Conservation (phyloP, 1,284 basidiomycete genomes). For the Butyriboletus appendiculatus region DNA sequence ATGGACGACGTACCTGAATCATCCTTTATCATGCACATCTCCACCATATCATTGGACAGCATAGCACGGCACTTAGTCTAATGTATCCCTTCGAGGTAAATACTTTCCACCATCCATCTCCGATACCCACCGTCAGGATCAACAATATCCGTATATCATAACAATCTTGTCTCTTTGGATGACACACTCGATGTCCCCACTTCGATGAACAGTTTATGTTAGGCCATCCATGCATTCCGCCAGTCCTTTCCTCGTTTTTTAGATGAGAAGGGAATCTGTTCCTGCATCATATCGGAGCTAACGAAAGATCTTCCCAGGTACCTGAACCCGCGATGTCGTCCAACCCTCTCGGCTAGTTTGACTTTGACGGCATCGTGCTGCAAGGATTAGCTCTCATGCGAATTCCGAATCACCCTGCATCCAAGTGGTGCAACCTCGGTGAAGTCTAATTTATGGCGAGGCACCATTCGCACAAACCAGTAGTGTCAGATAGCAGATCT, state of each 20-base stretch:
- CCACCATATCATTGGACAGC: conserved; percentile 26
- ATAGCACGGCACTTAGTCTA: conserved; percentile 16
- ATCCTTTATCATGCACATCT: conserved; percentile 13
- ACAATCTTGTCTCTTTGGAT: not conserved
- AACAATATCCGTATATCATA: not conserved
- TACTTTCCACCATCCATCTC: conserved; percentile 2
- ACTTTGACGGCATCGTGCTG: not conserved
- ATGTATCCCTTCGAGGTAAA: conserved; percentile 15
- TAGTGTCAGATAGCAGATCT: not conserved
- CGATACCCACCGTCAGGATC: not conserved
- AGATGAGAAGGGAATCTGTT: not conserved
- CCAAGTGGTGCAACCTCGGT: not conserved
- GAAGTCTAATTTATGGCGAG: not conserved
- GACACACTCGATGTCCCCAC: not conserved
- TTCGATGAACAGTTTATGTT: not conserved
- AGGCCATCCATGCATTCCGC: not conserved
- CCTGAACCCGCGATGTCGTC: not conserved
- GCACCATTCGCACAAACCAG: not conserved
- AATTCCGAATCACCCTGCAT: not conserved
- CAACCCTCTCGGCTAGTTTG: not conserved
- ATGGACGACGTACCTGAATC: conserved; percentile 10
- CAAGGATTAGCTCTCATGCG: no score
- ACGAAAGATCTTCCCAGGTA: not conserved
- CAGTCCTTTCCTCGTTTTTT: not conserved
- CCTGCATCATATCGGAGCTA: not conserved